Conservation (phyloP, 2,329 filamentous ascomycete genomes). For the Immersiporthe knoxdaviesiana region DNA sequence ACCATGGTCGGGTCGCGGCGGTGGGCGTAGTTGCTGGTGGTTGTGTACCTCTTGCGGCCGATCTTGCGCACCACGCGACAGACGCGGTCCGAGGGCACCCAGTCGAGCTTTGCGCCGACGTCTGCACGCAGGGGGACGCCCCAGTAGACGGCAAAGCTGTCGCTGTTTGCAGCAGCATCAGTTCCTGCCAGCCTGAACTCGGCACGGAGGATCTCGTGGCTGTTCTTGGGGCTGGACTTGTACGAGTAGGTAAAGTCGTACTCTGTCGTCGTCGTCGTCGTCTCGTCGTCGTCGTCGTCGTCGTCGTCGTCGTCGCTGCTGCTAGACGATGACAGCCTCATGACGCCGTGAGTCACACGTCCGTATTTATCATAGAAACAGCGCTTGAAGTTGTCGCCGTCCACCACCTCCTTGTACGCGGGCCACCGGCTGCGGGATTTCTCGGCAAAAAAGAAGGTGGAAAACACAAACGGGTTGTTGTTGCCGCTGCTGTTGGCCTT, state of each 20-base stretch:
- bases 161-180: conserved; percentile 28
- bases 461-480: conserved; percentile 25
- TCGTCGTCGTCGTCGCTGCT: too few species aligned
- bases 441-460: conserved; percentile 36
- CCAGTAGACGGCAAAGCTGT: conserved; percentile 42
- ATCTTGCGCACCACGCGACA: conserved; percentile 39
- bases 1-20: conserved; percentile 42
- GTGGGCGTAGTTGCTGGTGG: conserved; percentile 41
- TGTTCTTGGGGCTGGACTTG: conserved; percentile 39
- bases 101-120: conserved; percentile 37
- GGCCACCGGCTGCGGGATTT: conserved; percentile 34
- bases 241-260: conserved; percentile 43
- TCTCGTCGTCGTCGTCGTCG: too few species aligned
- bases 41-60: conserved; percentile 36
- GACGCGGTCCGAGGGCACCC: conserved; percentile 42
- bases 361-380: conserved; percentile 43
- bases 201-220: conserved; percentile 40
- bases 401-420: conserved; percentile 34
- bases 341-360: conserved; percentile 38
- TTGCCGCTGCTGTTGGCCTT: too few species aligned
- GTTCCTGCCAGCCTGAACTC: conserved; percentile 34
- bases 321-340: conserved; percentile 33
- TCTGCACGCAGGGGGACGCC: conserved; percentile 37
- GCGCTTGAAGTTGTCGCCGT: conserved; percentile 32
- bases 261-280: conserved; percentile 22